These are phyloP conservation scores for Podospora fimiseda DNA, from an alignment of 495 filamentous ascomycete species.

Conservation along the genomic window DNA sequence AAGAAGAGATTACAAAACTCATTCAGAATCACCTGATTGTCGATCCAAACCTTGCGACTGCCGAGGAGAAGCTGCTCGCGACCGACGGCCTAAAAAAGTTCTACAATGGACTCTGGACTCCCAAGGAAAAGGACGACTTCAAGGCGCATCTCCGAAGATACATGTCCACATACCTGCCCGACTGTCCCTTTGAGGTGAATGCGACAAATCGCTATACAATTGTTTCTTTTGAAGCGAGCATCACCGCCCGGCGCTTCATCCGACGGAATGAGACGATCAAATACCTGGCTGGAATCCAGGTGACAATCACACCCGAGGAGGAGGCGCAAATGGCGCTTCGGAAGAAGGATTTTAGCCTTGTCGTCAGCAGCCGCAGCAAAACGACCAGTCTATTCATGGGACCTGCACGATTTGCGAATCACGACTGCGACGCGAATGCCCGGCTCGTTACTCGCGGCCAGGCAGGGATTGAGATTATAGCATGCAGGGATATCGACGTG, in stretches of 20 bases:
- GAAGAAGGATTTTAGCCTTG: slow-evolving; percentile 90
- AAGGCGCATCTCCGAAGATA: slow-evolving; percentile 81
- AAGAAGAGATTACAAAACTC: slow-evolving; percentile 73
- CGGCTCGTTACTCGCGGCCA: slow-evolving; percentile 71
- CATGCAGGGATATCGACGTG: slow-evolving; percentile 68
- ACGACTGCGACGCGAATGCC: slow-evolving; percentile 93
- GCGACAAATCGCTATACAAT: slow-evolving; percentile 97
- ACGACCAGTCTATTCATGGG: slow-evolving; percentile 85
- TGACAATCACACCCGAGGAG: slow-evolving; percentile 83
- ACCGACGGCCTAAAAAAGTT: slow-evolving; percentile 71
- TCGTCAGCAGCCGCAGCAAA: slow-evolving; percentile 86
- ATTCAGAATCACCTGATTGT: slow-evolving; percentile 72
- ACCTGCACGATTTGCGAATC: slow-evolving; percentile 92
- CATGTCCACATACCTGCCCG: slow-evolving; percentile 84
- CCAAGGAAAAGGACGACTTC: slow-evolving; percentile 84
- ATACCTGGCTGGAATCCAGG: slow-evolving; percentile 81
- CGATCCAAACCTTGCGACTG: slow-evolving; percentile 59
- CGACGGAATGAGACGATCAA: slow-evolving; percentile 80
- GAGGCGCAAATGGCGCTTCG: slow-evolving; percentile 70
- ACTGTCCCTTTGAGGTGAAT: slow-evolving; percentile 88
- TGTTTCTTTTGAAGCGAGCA: slow-evolving; percentile 73
- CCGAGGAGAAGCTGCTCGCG: slow-evolving; percentile 64
- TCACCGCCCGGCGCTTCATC: slow-evolving; percentile 75
- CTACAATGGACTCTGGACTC: slow-evolving; percentile 54
- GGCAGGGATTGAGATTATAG: slow-evolving; percentile 81